Conservation (phyloP, 2,329 filamentous ascomycete species). For the Penicillium hesseltinei region DNA sequence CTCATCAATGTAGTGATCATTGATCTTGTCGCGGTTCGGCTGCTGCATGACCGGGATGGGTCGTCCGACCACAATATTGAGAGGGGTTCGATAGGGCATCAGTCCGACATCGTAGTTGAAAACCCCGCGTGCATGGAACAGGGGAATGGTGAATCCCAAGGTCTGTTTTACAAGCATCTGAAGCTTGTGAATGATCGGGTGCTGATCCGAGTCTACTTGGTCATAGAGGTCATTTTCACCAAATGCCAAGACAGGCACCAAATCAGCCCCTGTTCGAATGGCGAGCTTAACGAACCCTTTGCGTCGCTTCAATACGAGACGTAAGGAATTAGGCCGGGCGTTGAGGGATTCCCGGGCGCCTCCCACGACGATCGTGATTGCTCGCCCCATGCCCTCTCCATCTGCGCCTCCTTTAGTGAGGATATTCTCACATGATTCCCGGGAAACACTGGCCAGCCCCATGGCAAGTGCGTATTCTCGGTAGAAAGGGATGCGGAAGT, state of each 20-base stretch:
- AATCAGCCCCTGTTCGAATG: constrained; percentile 83
- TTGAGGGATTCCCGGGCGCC: constrained; percentile 90
- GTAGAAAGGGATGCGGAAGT: constrained; percentile 92
- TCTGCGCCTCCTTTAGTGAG: constrained; percentile 76
- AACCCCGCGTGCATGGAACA: constrained; percentile 85
- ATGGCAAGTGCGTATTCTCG: constrained; percentile 89
- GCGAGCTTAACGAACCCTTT: constrained; percentile 95
- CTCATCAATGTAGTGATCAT: constrained; percentile 72
- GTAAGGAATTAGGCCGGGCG: constrained; percentile 73
- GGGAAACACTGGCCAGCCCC: constrained; percentile 84
- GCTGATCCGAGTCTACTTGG: constrained; percentile 72
- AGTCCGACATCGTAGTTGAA: constrained; percentile 98
- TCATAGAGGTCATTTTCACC: constrained; percentile 97
- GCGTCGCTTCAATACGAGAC: constrained; percentile 75
- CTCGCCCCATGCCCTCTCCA: constrained; percentile 83
- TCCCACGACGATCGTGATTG: constrained; percentile 92
- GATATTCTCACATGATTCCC: constrained; percentile 86
- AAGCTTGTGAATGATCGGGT: constrained; percentile 74
- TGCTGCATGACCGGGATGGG: constrained; percentile 69
- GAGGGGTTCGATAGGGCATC: constrained; percentile 84
- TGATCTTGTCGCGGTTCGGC: constrained; percentile 59
- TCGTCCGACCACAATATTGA: constrained; percentile 85
- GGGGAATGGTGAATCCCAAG: constrained; percentile 87
- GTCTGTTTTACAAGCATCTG: constrained; percentile 82
- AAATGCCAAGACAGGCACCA: constrained; percentile 89